Conservation (phyloP, 495 filamentous ascomycete species). For the Hypoxylon lienhwacheense region DNA sequence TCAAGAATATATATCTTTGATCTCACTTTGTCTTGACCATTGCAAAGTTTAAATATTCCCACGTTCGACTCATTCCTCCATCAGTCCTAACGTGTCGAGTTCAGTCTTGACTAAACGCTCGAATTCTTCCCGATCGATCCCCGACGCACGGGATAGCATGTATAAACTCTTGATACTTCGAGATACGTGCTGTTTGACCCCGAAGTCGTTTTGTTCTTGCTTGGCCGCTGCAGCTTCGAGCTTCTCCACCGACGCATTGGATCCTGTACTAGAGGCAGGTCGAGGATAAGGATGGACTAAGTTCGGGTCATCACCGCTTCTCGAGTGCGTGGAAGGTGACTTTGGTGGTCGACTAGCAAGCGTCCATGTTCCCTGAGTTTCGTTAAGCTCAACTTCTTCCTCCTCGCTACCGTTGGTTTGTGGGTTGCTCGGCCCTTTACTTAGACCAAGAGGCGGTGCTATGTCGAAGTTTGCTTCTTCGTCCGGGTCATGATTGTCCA, state of each 20-base stretch:
- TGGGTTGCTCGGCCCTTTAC: constrained; percentile 18
- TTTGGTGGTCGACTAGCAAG: constrained; percentile 44
- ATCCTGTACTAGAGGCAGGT: constrained; percentile 57
- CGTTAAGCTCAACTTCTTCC: constrained; percentile 29
- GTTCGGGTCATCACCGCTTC: constrained; percentile 32
- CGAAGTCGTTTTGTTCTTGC: constrained; percentile 71
- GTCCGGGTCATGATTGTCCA: constrained; percentile 84
- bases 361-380: constrained; percentile 41
- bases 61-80: constrained; percentile 61
- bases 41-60: background rate
- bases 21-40: too few relatives aligned
- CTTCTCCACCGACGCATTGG: constrained; percentile 61
- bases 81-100: constrained; percentile 71
- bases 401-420: constrained; percentile 29
- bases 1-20: too few relatives aligned
- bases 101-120: constrained; percentile 78
- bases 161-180: constrained; percentile 88
- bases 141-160: constrained; percentile 73
- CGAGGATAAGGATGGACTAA: constrained; percentile 48
- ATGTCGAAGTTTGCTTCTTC: constrained; percentile 53
- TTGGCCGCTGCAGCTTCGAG: constrained; percentile 66
- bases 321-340: constrained; percentile 43
- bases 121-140: constrained; percentile 84
- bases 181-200: constrained; percentile 85
- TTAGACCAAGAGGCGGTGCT: constrained; percentile 44